These are phyloP conservation scores for Bromus sterilis DNA, from an alignment of 176 grass and related monocot species.

Conservation along the genomic window DNA sequence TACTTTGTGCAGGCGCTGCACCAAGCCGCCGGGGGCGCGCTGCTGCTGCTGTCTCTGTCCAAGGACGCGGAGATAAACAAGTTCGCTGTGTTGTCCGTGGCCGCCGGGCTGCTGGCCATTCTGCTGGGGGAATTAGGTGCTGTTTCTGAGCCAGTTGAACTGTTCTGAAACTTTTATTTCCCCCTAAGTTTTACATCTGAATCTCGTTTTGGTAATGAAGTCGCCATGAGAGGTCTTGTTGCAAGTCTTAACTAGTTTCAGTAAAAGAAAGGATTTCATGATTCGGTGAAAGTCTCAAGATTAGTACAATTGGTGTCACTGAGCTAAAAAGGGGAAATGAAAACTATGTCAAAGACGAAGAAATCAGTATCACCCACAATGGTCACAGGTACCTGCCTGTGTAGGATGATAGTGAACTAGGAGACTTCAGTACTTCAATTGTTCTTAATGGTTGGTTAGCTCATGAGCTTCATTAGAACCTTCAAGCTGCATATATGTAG, in stretches of 20 bases:
- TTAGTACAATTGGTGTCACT: background rate
- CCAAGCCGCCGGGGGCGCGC: constrained; percentile 35
- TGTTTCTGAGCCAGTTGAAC: background rate
- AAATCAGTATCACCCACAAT: background rate
- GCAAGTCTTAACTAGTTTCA: background rate
- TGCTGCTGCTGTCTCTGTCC: constrained; percentile 44
- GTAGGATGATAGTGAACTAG: background rate
- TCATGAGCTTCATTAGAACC: background rate
- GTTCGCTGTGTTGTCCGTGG: constrained; percentile 45
- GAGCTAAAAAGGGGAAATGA: background rate
- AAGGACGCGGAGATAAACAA: constrained; percentile 42
- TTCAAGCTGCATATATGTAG: background rate
- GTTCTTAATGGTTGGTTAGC: background rate
- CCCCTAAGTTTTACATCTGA: background rate
- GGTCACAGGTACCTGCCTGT: background rate
- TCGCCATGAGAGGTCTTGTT: background rate
- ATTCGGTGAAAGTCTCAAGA: background rate
- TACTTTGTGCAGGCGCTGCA: constrained; percentile 40
- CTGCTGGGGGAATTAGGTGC: constrained; percentile 81
- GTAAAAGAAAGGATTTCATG: background rate
- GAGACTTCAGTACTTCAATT: background rate
- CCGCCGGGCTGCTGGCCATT: constrained; percentile 64
- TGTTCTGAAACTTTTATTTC: background rate
- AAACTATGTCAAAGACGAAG: background rate
- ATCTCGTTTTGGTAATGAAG: background rate